Base-by-base conservation (phyloP, 208 protist species). In the Leishmania mexicana region DNA sequence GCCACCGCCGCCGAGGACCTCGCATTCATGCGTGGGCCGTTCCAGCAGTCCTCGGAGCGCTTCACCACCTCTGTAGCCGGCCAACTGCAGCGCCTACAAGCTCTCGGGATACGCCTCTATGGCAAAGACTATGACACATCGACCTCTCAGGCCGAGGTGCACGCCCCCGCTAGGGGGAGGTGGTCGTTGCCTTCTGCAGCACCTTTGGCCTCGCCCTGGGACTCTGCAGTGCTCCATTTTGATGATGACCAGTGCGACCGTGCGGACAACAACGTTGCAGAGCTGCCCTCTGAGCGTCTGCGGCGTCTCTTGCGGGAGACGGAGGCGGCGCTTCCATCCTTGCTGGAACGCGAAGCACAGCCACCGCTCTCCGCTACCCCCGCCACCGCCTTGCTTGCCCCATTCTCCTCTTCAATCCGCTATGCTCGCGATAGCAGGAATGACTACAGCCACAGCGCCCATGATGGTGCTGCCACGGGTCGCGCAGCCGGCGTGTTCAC, bases 61-160 rank as follows among this genome's bases (percentile, higher is more conserved):
- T 86, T 86, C 49, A 54, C 83, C 65, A 57, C 35, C 31, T 78
- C 83, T 57, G 72, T 80, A 58, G 65, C 75, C 51, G 54, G 58
- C 0, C 83, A 86, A 60, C 51, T 86, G 83, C 74, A 78, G 78
- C 83, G 83, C 17, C 78, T 81, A 40, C 78, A 72, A n/a, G 53
- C 72, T 45, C 35, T 71, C 6, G 83, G 62, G 45, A 57, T 19
- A 53, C 83, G 74, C 2, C 65, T 79, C 40, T 86, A 82, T 51
- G 75, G 74, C 6, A 42, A 35, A 31, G 28, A 49, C 7, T 49
- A 31, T 76, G 72, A 40, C 17, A 40, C 19, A 28, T 60, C 49
- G n/a, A 28, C 72, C 42, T 51, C 31, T 73, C 68, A 7, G 72
- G 47, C 28, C 21, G 49, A 76, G 31, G 72, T 76, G 45, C 15